These are phyloP conservation scores for Hymenoscyphus occultus DNA, from an alignment of 2,329 filamentous ascomycete species.

Conservation along the genomic window DNA sequence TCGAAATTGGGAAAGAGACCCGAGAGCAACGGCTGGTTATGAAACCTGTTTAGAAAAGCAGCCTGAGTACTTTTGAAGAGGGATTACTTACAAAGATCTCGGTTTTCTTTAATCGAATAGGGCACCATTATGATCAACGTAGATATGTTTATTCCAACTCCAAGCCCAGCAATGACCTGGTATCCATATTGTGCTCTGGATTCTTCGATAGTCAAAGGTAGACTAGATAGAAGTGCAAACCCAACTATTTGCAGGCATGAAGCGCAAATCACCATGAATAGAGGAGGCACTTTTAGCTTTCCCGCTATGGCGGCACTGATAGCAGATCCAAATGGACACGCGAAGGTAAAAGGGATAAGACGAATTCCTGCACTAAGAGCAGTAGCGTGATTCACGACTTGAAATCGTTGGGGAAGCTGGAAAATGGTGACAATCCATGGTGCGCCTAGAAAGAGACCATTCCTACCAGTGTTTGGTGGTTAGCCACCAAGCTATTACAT, in stretches of 20 bases:
- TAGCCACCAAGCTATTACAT: neutral
- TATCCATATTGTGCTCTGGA: conserved; percentile 6
- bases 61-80: neutral
- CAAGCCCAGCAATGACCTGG: conserved; percentile 8
- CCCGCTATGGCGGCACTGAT: conserved; percentile 2
- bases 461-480: neutral
- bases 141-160: conserved; percentile 7
- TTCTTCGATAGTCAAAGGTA: neutral
- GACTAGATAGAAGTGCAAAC: neutral
- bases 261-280: neutral
- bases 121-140: conserved; percentile 6
- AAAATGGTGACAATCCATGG: neutral
- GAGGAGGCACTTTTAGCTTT: conserved; percentile 1
- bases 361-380: neutral
- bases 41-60: neutral
- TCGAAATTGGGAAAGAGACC: neutral
- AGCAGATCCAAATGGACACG: neutral
- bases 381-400: neutral
- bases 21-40: neutral
- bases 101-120: neutral
- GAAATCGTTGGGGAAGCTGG: conserved; percentile 8
- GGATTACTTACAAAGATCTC: neutral
- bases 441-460: neutral
- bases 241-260: neutral
- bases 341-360: conserved; percentile 3